phyloP scores from a whole-genome alignment of 164 flowering plant genomes.

The Vitis cinerea region DNA sequence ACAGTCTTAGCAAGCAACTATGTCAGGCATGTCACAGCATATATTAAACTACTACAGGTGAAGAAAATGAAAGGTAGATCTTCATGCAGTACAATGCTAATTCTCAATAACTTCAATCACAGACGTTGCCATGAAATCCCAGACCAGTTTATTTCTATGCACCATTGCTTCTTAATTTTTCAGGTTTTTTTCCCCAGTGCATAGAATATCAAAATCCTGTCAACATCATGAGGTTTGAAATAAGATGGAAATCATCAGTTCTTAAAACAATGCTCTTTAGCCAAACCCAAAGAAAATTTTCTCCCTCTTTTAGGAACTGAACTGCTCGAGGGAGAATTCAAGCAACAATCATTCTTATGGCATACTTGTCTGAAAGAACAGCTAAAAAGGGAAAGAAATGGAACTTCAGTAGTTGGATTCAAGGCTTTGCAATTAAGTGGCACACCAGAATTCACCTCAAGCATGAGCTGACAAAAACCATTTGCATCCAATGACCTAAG shows the following conservation, averaged over 20 bases:
- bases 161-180: not conserved
- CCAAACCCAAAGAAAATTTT: not conserved
- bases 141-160: not conserved
- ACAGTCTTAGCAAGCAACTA: not conserved
- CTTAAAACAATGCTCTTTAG: not conserved
- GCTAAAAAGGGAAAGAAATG: not conserved
- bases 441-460: constrained; percentile 59
- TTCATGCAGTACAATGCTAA: not conserved
- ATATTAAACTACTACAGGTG: not conserved
- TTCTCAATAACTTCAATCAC: not conserved
- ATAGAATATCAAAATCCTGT: not conserved
- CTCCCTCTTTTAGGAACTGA: no score
- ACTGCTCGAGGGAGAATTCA: no score
- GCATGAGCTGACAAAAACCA: constrained; percentile 99
- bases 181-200: not conserved
- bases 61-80: not conserved
- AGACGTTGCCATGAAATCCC: not conserved
- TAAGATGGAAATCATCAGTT: not conserved
- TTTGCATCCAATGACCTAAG: constrained; percentile 85
- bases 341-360: not conserved
- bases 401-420: not conserved
- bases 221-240: not conserved
- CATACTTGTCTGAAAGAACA: not conserved
- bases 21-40: not conserved
- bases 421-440: not conserved